phyloP scores from a whole-genome alignment of 2,329 filamentous ascomycete genomes.

The Teratosphaeria viscida region DNA sequence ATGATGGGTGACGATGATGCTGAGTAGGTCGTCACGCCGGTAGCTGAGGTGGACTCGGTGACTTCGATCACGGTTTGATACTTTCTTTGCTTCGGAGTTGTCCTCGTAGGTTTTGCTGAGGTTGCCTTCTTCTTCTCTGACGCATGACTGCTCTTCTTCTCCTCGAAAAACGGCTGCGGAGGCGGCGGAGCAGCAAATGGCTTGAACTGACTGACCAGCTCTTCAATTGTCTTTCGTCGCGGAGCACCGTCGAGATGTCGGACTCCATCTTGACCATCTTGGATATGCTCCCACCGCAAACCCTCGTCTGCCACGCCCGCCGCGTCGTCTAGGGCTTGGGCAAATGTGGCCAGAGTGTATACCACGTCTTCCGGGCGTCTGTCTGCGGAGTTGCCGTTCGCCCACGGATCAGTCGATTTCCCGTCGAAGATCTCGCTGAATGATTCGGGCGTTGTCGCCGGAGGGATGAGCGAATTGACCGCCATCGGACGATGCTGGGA shows the following conservation, averaged over 20 bases:
- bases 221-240: conserved; percentile 27
- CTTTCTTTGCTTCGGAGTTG: conserved; percentile 9
- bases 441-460: conserved; percentile 56
- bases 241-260: conserved; percentile 20
- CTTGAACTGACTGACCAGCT: conserved; percentile 40
- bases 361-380: conserved; percentile 30
- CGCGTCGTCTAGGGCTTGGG: conserved; percentile 29
- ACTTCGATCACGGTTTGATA: conserved; percentile 42
- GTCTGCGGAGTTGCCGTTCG: conserved; percentile 37
- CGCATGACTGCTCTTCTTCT: conserved; percentile 4
- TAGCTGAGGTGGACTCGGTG: conserved; percentile 42
- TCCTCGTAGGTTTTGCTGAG: not conserved
- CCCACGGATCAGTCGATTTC: conserved; percentile 36
- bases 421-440: conserved; percentile 73
- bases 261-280: conserved; percentile 21
- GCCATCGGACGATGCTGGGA: conserved; percentile 91
- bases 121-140: conserved; percentile 8
- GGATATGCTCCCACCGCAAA: conserved; percentile 28
- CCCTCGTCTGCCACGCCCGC: conserved; percentile 27
- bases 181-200: conserved; percentile 80
- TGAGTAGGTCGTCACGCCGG: conserved; percentile 42
- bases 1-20: conserved; percentile 42
- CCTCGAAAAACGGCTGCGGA: conserved; percentile 46
- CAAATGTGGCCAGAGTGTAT: conserved; percentile 33
- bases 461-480: conserved; percentile 70